Evolutionary conservation across 345 rosid species (phyloP).

Genomic region (Gossypium australe): DNA sequence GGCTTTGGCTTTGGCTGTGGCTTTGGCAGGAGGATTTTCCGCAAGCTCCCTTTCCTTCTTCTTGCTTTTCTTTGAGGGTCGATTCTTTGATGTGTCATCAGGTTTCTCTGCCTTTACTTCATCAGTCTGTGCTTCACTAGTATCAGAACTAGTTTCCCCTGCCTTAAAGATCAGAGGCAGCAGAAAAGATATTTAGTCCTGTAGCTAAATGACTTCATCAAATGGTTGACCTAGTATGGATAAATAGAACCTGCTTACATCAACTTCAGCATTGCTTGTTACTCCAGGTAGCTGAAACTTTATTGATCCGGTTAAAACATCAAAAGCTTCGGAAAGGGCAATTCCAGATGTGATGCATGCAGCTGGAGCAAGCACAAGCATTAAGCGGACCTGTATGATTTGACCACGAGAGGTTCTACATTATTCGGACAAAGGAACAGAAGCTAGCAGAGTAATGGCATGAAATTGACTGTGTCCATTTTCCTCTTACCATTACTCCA

Average conservation of each 20-base stretch:
- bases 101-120: constrained; percentile 40
- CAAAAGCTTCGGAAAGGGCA: constrained; percentile 95
- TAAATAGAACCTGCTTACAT: constrained; percentile 43
- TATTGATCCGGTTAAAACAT: constrained; percentile 79
- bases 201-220: constrained; percentile 12
- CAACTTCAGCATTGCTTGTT: constrained; percentile 34
- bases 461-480: not conserved
- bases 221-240: constrained; percentile 12
- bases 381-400: constrained; percentile 80
- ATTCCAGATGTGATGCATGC: constrained; percentile 99
- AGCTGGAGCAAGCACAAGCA: constrained; percentile 99
- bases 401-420: constrained; percentile 13
- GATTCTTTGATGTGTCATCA: constrained; percentile 48
- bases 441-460: constrained; percentile 4
- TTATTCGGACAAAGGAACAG: constrained; percentile 10
- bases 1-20: constrained; percentile 43
- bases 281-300: constrained; percentile 77
- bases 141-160: constrained; percentile 47
- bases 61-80: constrained; percentile 57
- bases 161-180: constrained; percentile 48
- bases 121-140: constrained; percentile 35
- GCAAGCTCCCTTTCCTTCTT: constrained; percentile 60
- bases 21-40: constrained; percentile 50
- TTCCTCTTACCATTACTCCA: constrained; percentile 91
- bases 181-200: constrained; percentile 12